Percentiles rank a stretch among this genome's conserved stretches.
phyloP scores from a whole-genome alignment of 2,329 filamentous ascomycete genomes.

The Grosmannia penicillata region DNA sequence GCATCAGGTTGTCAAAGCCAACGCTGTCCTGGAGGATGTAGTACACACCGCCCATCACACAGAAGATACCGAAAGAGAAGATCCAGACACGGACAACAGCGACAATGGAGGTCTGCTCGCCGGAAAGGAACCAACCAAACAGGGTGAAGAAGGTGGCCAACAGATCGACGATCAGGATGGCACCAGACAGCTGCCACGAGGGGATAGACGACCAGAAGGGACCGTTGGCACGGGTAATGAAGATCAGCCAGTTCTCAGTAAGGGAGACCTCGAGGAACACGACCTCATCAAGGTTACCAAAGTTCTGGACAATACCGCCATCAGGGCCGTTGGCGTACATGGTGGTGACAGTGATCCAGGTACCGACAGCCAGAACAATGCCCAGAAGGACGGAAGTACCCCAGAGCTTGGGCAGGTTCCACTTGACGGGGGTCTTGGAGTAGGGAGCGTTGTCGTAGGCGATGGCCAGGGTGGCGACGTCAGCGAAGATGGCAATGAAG shows the following conservation, averaged over 20 bases:
- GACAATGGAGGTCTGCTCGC: slow-evolving; percentile 53
- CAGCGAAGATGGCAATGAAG: slow-evolving; percentile 89
- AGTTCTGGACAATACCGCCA: slow-evolving; percentile 82
- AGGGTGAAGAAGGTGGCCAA: slow-evolving; percentile 74
- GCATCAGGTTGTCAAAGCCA: slow-evolving; percentile 85
- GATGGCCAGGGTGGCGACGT: slow-evolving; percentile 82
- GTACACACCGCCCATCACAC: slow-evolving; percentile 53
- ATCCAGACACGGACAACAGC: slow-evolving; percentile 82
- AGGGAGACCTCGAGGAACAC: slow-evolving; percentile 83
- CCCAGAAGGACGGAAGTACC: slow-evolving; percentile 80
- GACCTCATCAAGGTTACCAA: slow-evolving; percentile 66
- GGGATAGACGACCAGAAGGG: slow-evolving; percentile 84
- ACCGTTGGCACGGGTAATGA: slow-evolving; percentile 86
- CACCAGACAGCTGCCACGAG: slow-evolving; percentile 69
- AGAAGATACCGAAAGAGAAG: slow-evolving; percentile 83
- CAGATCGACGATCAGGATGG: slow-evolving; percentile 69
- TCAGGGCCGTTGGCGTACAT: slow-evolving; percentile 56
- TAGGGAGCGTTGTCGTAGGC: slow-evolving; percentile 87
- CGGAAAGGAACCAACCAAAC: slow-evolving; percentile 72
- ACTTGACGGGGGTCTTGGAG: slow-evolving; percentile 78
- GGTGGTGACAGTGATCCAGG: slow-evolving; percentile 80
- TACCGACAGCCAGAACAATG: slow-evolving; percentile 64
- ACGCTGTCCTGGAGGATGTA: slow-evolving; percentile 70
- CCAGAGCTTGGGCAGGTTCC: slow-evolving; percentile 91
- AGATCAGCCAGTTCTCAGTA: slow-evolving; percentile 92